Evolutionary conservation across 202 grass and related monocot species (phyloP).

Genomic region (Schoenoplectus triqueter): DNA sequence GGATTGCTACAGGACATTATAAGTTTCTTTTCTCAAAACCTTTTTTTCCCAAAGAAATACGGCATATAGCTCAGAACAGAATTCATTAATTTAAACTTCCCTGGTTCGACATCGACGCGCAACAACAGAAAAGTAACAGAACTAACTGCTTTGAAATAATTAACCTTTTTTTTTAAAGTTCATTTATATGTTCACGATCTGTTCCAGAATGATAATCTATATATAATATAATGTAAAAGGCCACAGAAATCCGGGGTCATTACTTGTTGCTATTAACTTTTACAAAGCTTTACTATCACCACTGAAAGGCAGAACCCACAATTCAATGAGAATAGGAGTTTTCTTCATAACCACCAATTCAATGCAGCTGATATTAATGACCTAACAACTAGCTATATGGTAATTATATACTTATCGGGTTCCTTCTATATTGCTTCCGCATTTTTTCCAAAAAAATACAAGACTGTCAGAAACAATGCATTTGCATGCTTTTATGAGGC

Average conservation of each 20-base stretch:
- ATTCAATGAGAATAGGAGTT: background rate
- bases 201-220: conserved; percentile 11
- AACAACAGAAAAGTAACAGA: background rate
- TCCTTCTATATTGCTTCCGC: background rate
- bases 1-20: background rate
- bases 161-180: background rate
- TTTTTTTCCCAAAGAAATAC: background rate
- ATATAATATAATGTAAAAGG: background rate
- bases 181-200: background rate
- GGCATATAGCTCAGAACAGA: background rate
- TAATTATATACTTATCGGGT: conserved; percentile 22
- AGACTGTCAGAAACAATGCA: conserved; percentile 15
- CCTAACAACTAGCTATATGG: conserved; percentile 23
- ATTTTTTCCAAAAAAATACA: conserved; percentile 27
- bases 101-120: background rate
- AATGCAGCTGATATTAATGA: background rate
- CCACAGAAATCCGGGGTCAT: conserved; percentile 16
- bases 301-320: background rate
- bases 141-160: background rate
- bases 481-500: conserved; percentile 36
- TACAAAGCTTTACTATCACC: background rate
- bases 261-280: conserved; percentile 3
- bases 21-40: background rate
- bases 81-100: background rate
- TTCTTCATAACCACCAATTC: background rate